Evolutionary conservation across 495 filamentous ascomycete genomes (phyloP), one percentile per base, ranked within the genome.

Genomic region (Hypoxylon fragiforme): DNA sequence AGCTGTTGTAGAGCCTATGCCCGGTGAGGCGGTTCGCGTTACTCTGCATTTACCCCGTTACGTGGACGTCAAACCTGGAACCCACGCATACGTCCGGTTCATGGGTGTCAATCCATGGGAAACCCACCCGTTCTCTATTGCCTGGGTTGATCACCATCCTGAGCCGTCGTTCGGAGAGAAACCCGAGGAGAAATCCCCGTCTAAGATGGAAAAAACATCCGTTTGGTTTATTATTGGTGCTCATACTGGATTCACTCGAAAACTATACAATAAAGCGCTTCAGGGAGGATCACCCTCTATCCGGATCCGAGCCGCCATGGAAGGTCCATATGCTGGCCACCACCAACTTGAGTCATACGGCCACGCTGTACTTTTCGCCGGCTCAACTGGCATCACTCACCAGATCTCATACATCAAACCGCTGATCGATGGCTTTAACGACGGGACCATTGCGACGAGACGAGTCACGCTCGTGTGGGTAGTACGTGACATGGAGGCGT

Each of bases 341-440:
- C 86, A 95, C 65, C 81, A 81, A 35, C 85, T 96, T 58, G 82
- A 90, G 71, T 95, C 89, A 13, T 97, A 96, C 72, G 91, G 94
- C 37, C 91, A 91, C 32, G 83, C 85, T 31, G 79, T 98, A 49
- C 85, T 98, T 55, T 90, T 97, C 62, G 91, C 91, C 37, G 94
- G 91, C 52, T 90, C 92, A 47, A 87, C 91, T 8, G 94, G 94
- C 45, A 97, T 98, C 72, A 95, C 94, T 0, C 92, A 97, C 68
- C 89, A 94, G 67, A 82, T 97, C 16, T 88, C 89, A n/a, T 92
- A 91, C 65, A 76, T 96, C 26, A 87, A 85, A 21, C 86, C 90
- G 41, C 77, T 97, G 7, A 81, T 97, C 47, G 72, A 83, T 16
- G 86, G 85, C 9, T 89, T 83, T 72, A 81, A 83, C 49, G 78